These are phyloP conservation scores for Quercus bicolor DNA, from an alignment of 306 rosid species.

Conservation along the genomic window DNA sequence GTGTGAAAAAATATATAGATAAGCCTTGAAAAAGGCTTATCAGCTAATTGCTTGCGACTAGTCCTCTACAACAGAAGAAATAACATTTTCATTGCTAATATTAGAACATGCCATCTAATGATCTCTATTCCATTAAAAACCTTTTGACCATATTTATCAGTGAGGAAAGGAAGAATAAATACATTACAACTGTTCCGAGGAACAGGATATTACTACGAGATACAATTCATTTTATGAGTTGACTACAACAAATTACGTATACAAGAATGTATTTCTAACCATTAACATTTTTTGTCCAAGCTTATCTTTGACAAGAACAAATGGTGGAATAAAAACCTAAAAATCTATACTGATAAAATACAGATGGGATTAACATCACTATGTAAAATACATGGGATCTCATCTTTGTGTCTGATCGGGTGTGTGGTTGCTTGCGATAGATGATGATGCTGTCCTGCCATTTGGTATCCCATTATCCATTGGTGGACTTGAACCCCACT, in stretches of 20 bases:
- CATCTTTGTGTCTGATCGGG: conserved; percentile 63
- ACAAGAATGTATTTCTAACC: conserved; percentile 39
- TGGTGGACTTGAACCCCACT: conserved; percentile 70
- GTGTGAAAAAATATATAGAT: too few relatives aligned
- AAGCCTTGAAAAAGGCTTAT: too few relatives aligned
- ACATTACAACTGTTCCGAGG: conserved; percentile 21
- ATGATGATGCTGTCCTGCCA: conserved; percentile 57
- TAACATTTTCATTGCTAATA: too few relatives aligned
- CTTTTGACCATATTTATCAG: background rate
- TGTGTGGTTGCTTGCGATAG: conserved; percentile 66
- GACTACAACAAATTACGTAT: conserved; percentile 43
- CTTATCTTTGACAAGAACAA: conserved; percentile 30
- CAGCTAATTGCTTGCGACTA: too few relatives aligned
- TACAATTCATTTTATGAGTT: conserved; percentile 33
- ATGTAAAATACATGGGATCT: conserved; percentile 26
- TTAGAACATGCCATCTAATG: background rate
- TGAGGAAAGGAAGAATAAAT: conserved; percentile 13
- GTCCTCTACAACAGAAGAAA: too few relatives aligned
- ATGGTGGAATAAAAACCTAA: conserved; percentile 32
- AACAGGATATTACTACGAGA: conserved; percentile 9
- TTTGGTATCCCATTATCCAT: conserved; percentile 53
- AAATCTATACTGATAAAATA: conserved; percentile 28
- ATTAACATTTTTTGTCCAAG: conserved; percentile 29
- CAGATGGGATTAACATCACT: conserved; percentile 22
- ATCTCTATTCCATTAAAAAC: background rate